Percentiles rank a stretch among this genome's conserved stretches.
Evolutionary conservation across 1,284 basidiomycete species (phyloP).

Genomic region (Marasmius sp.): DNA sequence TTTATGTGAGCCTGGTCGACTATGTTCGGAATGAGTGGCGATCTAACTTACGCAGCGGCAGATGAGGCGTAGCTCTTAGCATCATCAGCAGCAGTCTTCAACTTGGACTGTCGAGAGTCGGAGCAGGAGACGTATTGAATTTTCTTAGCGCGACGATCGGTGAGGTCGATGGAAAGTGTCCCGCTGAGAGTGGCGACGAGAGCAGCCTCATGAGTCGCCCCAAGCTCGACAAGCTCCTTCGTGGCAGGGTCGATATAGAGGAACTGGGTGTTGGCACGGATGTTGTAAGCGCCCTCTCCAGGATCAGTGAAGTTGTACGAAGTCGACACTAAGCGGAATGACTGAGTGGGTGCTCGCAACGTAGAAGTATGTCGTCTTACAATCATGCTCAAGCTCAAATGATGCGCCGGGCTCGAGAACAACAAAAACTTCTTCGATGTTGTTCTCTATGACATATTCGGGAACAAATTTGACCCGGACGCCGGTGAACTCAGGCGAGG

Average conservation of each 20-base stretch:
- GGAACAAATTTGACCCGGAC: slow-evolving; percentile 37
- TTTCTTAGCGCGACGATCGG: slow-evolving; percentile 31
- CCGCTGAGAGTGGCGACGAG: slow-evolving; percentile 37
- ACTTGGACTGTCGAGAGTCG: slow-evolving; percentile 29
- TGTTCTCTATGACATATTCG: slow-evolving; percentile 22
- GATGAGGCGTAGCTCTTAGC: slow-evolving; percentile 39
- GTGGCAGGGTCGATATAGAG: slow-evolving; percentile 34
- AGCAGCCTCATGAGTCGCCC: slow-evolving; percentile 17
- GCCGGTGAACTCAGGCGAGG: slow-evolving; percentile 38
- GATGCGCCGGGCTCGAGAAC: slow-evolving; percentile 44
- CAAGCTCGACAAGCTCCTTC: slow-evolving; percentile 17
- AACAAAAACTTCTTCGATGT: slow-evolving; percentile 30
- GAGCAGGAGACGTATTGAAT: slow-evolving; percentile 41
- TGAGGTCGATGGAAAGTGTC: slow-evolving; percentile 34
- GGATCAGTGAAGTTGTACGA: slow-evolving; percentile 49
- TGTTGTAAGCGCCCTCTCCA: slow-evolving; percentile 39
- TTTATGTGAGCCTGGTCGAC: neutral
- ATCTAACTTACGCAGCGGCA: slow-evolving; percentile 27
- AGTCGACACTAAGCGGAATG: slow-evolving; percentile 33
- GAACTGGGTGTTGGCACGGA: slow-evolving; percentile 43
- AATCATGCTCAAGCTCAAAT: slow-evolving; percentile 38
- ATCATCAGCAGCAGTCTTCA: slow-evolving; percentile 36
- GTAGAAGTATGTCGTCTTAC: slow-evolving; percentile 29
- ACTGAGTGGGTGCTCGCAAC: neutral
- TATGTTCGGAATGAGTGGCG: neutral